Percentiles rank a stretch among this genome's conserved stretches.
These are phyloP conservation scores for Sclerotinia subarctica DNA, from an alignment of 2,329 filamentous ascomycete genomes.

Conservation along the genomic window DNA sequence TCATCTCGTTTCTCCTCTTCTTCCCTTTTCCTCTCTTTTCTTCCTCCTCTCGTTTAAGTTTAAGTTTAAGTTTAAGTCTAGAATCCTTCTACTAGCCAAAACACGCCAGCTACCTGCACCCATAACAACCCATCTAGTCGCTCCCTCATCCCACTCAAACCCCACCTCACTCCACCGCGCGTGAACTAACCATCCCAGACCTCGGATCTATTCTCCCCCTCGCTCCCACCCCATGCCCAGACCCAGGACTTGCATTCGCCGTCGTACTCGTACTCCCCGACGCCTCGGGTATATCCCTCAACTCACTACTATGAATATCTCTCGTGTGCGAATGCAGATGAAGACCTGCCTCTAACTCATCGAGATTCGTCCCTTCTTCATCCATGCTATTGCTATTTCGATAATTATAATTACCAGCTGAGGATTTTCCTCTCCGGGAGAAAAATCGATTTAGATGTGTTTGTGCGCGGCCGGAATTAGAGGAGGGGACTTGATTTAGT, in stretches of 20 bases:
- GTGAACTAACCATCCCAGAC: constrained; percentile 36
- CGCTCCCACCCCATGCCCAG: too few species aligned
- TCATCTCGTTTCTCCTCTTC: too few species aligned
- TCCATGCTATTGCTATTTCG: background rate
- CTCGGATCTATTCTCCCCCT: constrained; percentile 36
- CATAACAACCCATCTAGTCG: background rate
- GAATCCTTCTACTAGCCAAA: too few species aligned
- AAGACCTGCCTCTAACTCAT: constrained; percentile 36
- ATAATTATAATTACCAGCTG: too few species aligned
- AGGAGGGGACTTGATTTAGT: constrained; percentile 37
- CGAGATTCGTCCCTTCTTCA: constrained; percentile 30
- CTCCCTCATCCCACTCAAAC: too few species aligned
- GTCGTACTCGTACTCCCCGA: constrained; percentile 23
- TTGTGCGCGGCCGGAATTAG: constrained; percentile 36
- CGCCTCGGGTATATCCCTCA: constrained; percentile 43
- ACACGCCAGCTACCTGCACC: background rate
- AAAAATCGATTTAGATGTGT: constrained; percentile 59
- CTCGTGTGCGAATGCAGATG: constrained; percentile 16
- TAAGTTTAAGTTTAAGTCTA: too few species aligned
- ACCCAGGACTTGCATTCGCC: constrained; percentile 12
- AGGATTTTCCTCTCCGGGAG: constrained; percentile 42
- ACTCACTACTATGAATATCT: constrained; percentile 40
- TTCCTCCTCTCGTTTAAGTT: too few species aligned
- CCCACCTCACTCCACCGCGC: constrained; percentile 33
- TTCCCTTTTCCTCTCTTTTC: too few species aligned